phyloP scores from a whole-genome alignment of 2,329 filamentous ascomycete species.

The Alternaria sp. region DNA sequence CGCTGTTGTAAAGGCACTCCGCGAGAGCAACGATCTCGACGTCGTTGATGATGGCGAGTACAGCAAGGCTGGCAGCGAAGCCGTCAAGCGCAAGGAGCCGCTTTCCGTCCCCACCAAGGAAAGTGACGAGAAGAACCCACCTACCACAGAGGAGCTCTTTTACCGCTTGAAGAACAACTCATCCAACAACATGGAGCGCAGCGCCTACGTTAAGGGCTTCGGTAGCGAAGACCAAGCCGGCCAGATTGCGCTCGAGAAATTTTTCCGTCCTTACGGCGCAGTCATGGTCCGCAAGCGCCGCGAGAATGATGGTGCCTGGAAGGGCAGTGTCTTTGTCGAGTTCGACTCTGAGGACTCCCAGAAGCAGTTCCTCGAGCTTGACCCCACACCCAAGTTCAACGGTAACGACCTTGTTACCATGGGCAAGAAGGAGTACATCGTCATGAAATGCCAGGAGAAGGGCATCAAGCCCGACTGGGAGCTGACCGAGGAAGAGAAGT shows the following conservation, averaged over 20 bases:
- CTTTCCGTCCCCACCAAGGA: conserved; percentile 51
- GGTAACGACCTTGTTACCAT: conserved; percentile 81
- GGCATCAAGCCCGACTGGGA: conserved; percentile 55
- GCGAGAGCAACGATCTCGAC: conserved; percentile 76
- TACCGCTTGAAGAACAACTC: conserved; percentile 62
- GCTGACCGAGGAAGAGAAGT: conserved; percentile 39
- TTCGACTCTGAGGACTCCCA: conserved; percentile 82
- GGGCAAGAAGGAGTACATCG: conserved; percentile 86
- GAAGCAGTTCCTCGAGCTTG: conserved; percentile 79
- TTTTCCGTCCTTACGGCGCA: conserved; percentile 83
- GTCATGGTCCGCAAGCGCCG: conserved; percentile 88
- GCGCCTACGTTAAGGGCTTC: conserved; percentile 94
- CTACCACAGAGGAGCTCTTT: conserved; percentile 53
- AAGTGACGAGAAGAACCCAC: conserved; percentile 41
- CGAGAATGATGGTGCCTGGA: conserved; percentile 75
- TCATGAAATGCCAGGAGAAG: conserved; percentile 58
- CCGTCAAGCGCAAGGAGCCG: conserved; percentile 75
- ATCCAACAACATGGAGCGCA: conserved; percentile 74
- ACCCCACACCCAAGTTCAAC: conserved; percentile 86
- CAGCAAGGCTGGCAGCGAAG: conserved; percentile 50
- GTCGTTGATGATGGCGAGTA: conserved; percentile 78
- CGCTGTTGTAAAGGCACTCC: conserved; percentile 83
- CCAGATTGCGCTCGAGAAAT: conserved; percentile 93
- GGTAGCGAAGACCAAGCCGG: conserved; percentile 83
- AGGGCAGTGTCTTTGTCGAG: conserved; percentile 96